Evolutionary conservation across 75 land plant genomes (phyloP), one percentile per base, ranked within the genome.

Genomic region (Pinus tabuliformis): DNA sequence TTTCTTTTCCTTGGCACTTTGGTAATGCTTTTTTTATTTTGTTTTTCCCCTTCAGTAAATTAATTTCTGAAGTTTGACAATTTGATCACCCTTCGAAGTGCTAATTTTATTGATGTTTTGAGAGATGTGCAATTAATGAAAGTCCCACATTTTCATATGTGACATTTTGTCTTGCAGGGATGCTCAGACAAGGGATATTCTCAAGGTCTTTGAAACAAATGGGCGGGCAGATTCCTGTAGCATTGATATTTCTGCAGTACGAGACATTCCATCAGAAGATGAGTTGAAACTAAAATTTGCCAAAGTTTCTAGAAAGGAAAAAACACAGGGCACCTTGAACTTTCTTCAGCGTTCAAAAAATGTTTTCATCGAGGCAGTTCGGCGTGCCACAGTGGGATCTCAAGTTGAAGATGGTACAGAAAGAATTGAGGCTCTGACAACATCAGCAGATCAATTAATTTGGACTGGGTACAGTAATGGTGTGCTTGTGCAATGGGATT

Each of bases 401-500:
- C 85, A 86, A 54, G 80, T 82, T 80, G 85, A 63, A 62, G 99
- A 96, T 39, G 99, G 94, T 76, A 81, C 60, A 56, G 85, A 83
- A 61, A 83, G 82, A 83, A 82, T 88, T n/a, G 98, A 94, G 76
- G 92, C 95, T 59, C 18, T 96, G 59, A 78, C 79, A 8, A 60
- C 75, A 21, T 74, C 92, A 65, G 65, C 75, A 18, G 91, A 94
- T 91, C 98, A 98, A 28, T 89, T 75, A 66, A 86, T 96, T 64
- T 96, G 99, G 99, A 90, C 83, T 66, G 99, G 98, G n/a, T 87
- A 88, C 74, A 74, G 87, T 17, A 91, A 80, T 88, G 99, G 98
- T 11, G 58, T 77, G 33, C 75, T 96, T 33, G 85, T 90, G 13
- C 97, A 90, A 56, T 96, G 95, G 95, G 95, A 96, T 82, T 83